phyloP scores from a whole-genome alignment of 306 rosid genomes.

The Begonia fuchsioides region DNA sequence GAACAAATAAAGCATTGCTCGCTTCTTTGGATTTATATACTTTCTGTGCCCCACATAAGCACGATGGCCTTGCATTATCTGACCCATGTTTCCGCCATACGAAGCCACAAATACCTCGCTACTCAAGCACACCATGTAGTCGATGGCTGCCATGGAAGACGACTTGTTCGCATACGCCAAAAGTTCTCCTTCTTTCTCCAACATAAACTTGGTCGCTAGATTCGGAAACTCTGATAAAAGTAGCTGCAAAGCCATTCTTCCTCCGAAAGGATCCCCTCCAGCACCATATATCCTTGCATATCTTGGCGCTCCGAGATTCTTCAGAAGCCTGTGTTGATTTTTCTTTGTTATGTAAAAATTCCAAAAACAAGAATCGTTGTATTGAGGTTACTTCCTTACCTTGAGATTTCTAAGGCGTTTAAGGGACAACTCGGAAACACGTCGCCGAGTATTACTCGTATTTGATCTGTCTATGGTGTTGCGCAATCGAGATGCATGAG shows the following conservation, averaged over 20 bases:
- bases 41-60: constrained; percentile 39
- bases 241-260: constrained; percentile 26
- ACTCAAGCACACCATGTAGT: constrained; percentile 41
- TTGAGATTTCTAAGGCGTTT: constrained; percentile 35
- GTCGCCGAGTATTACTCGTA: constrained; percentile 22
- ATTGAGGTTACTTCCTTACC: constrained; percentile 12
- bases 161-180: constrained; percentile 24
- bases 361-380: not conserved
- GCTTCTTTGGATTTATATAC: constrained; percentile 40
- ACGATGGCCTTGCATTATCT: constrained; percentile 48
- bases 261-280: constrained; percentile 47
- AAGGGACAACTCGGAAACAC: constrained; percentile 39
- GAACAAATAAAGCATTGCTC: constrained; percentile 21
- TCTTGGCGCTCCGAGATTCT: constrained; percentile 38
- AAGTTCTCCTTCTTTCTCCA: constrained; percentile 33
- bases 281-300: constrained; percentile 27
- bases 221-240: constrained; percentile 35
- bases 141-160: constrained; percentile 44
- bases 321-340: constrained; percentile 23
- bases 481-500: constrained; percentile 26
- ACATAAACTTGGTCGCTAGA: constrained; percentile 29
- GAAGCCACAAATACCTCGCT: constrained; percentile 38
- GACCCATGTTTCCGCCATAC: constrained; percentile 48
- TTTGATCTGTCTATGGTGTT: constrained; percentile 29
- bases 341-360: not conserved